phyloP scores from a whole-genome alignment of 2,329 filamentous ascomycete genomes.

The Penicillium italicum region DNA sequence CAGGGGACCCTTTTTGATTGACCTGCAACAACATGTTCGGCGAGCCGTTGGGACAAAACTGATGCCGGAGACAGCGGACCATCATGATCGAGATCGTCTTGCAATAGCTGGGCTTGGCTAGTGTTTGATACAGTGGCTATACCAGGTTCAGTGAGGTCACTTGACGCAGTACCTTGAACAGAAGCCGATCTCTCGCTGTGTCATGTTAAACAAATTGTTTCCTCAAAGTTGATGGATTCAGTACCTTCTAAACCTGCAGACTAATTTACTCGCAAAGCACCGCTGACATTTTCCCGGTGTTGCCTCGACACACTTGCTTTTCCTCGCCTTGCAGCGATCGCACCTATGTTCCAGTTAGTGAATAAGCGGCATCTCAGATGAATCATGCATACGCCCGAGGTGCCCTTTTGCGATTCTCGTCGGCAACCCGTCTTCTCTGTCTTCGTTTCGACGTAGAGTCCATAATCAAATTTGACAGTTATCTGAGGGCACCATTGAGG shows the following conservation, averaged over 20 bases:
- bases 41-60: conserved; percentile 9
- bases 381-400: conserved; percentile 26
- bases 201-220: background rate
- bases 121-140: background rate
- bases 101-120: background rate
- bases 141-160: background rate
- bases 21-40: conserved; percentile 13
- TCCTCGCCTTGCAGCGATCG: conserved; percentile 35
- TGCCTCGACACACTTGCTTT: conserved; percentile 36
- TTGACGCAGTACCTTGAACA: background rate
- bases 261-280: conserved; percentile 16
- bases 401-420: conserved; percentile 36
- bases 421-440: conserved; percentile 28
- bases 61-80: conserved; percentile 14
- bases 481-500: background rate
- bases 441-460: conserved; percentile 9
- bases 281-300: conserved; percentile 27
- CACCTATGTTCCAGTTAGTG: conserved; percentile 19
- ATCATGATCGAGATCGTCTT: conserved; percentile 18
- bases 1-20: conserved; percentile 9
- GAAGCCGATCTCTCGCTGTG: background rate
- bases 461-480: background rate
- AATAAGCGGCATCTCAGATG: background rate
- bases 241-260: conserved; percentile 16
- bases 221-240: background rate